A percentile compares a stretch with the other conserved stretches of the same genome.
Evolutionary conservation across 345 rosid genomes (phyloP).

Genomic region (Citrus reticulata): DNA sequence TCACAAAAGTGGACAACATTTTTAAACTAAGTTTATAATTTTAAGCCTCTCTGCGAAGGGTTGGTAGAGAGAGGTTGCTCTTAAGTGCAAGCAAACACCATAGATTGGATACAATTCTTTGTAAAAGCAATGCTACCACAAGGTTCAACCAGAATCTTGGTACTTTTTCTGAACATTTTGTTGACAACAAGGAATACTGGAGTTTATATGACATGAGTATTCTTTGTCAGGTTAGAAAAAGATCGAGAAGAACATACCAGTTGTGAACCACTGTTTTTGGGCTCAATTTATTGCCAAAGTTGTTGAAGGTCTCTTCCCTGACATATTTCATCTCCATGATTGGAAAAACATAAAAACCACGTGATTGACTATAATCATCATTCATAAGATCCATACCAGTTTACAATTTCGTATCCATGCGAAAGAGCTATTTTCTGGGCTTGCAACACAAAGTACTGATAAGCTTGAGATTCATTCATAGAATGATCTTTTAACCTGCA

Average conservation of each 20-base stretch:
- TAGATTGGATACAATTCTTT: not conserved
- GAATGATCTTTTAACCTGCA: conserved; percentile 45
- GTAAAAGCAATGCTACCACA: not conserved
- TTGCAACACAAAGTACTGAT: conserved; percentile 61
- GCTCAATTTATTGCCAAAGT: conserved; percentile 52
- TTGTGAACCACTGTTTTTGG: conserved; percentile 69
- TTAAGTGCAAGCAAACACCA: not conserved
- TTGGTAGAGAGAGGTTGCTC: not conserved
- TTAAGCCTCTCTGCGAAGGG: not conserved
- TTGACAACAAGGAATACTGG: not conserved
- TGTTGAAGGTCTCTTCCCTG: conserved; percentile 89
- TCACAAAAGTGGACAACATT: not conserved
- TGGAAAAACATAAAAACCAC: not conserved
- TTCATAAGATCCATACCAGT: conserved; percentile 44
- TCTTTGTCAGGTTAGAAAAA: not conserved
- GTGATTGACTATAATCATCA: not conserved
- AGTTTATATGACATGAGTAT: not conserved
- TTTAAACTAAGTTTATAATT: not conserved
- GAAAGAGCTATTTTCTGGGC: conserved; percentile 58
- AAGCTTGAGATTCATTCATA: conserved; percentile 51
- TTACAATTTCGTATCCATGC: conserved; percentile 61
- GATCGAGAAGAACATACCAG: conserved; percentile 39
- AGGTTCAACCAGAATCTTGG: not conserved
- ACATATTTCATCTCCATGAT: conserved; percentile 14
- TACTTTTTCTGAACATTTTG: not conserved